Base-by-base conservation (phyloP, 441 rosid genomes). In the Arabidopsis hybrid region DNA sequence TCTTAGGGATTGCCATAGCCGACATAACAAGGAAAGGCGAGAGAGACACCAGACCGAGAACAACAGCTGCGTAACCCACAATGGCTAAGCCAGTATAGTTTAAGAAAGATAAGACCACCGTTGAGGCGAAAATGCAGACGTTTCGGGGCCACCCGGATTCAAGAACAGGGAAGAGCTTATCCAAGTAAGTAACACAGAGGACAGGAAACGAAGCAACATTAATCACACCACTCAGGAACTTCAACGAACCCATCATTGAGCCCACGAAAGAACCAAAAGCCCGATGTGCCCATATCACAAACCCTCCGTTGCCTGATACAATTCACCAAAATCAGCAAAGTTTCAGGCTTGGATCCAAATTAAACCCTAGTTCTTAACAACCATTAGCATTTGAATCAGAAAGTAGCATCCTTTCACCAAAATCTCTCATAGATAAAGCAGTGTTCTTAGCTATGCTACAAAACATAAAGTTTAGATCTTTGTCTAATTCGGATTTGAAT, bases 211-310 rank as follows among this genome's bases (percentile, higher is more conserved):
- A 82, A 21, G 92, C 95, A 49, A 86, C 76, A 74, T 91, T 92
- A 69, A 92, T 82, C 53, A 92, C 95, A 32, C 97, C 97, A 17
- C 87, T 86, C 62, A 91, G 83, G 77, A 83, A 91, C 74, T 91
- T 92, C 90, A 88, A 88, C 2, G 90, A 83, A 6, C 98, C 98
- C 95, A 92, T 85, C 52, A 92, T 78, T 9, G 95, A 89, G 0
- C 97, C 98, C 8, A 74, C 63, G 71, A 92, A 92, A 7, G 93
- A 79, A 2, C 98, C 98, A 38, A 92, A 92, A 1, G 98, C 98
- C 4, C 74, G 82, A 16, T 91, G 82, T 1, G 92, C 98, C 97
- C 98, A 92, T 51, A 91, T 79, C 12, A 92, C 93, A 26, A 88
- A 91, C 4, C 98, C 95, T 12, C 97, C 98, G 9, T 92, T 83